phyloP scores from a whole-genome alignment of 2,329 filamentous ascomycete species.

The Hypoxylon sp. region DNA sequence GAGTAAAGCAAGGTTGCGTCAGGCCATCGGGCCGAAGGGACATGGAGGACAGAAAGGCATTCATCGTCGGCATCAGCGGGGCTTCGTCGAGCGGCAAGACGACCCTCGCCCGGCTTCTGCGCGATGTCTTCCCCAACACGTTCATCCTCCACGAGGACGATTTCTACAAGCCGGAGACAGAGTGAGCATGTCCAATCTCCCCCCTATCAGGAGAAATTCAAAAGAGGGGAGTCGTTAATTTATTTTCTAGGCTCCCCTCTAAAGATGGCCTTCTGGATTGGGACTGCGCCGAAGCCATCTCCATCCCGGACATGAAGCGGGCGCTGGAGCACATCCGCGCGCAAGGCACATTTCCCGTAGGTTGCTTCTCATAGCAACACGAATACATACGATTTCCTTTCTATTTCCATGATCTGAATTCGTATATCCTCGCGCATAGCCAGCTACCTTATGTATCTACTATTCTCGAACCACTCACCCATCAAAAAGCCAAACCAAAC shows the following conservation, averaged over 20 bases:
- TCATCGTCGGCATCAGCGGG: constrained; percentile 86
- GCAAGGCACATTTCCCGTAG: constrained; percentile 74
- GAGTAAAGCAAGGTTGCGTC: background rate
- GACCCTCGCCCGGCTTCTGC: constrained; percentile 85
- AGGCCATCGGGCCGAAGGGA: constrained; percentile 25
- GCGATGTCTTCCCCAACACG: constrained; percentile 80
- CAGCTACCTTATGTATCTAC: too few relatives aligned
- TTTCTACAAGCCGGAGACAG: constrained; percentile 86
- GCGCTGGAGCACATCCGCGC: constrained; percentile 78
- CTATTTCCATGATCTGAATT: too few relatives aligned
- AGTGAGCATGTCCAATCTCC: constrained; percentile 60
- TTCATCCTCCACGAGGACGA: constrained; percentile 96
- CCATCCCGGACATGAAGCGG: constrained; percentile 74
- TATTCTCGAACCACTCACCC: too few relatives aligned
- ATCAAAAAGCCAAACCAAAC: background rate
- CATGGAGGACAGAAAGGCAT: constrained; percentile 57
- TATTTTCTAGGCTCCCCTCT: constrained; percentile 63
- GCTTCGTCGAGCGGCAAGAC: constrained; percentile 96
- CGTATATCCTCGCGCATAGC: too few relatives aligned
- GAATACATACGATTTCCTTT: too few relatives aligned
- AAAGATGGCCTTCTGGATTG: constrained; percentile 81
- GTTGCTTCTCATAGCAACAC: background rate
- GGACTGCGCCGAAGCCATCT: constrained; percentile 87
- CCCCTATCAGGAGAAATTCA: too few relatives aligned
- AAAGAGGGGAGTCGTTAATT: too few relatives aligned